Evolutionary conservation across 805 yeast genomes (phyloP).

Genomic region (Starmerella floris): DNA sequence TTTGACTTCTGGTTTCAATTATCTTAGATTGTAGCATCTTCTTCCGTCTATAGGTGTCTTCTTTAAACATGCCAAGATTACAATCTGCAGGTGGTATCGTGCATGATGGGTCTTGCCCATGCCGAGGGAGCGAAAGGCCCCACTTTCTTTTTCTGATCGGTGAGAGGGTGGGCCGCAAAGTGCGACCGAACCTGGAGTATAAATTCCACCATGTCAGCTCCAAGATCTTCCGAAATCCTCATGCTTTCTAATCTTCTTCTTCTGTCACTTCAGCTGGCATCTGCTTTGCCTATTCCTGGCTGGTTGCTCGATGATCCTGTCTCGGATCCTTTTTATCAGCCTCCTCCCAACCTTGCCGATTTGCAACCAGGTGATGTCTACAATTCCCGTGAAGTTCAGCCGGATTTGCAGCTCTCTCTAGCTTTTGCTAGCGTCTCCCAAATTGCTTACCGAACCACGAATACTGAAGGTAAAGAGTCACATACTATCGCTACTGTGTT

Average conservation of each 20-base stretch:
- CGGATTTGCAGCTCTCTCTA: not conserved
- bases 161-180: too few relatives aligned
- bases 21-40: too few relatives aligned
- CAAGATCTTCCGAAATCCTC: too few relatives aligned
- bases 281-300: not conserved
- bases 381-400: conserved; percentile 1
- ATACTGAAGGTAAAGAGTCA: conserved; percentile 8
- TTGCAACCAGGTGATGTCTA: conserved; percentile 11
- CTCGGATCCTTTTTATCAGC: conserved; percentile 15
- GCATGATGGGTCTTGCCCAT: too few relatives aligned
- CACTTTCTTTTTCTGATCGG: too few relatives aligned
- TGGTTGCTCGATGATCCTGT: conserved; percentile 4
- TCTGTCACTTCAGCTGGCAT: not conserved
- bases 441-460: conserved; percentile 12
- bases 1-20: too few relatives aligned
- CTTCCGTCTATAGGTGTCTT: too few relatives aligned
- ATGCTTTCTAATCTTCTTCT: not conserved
- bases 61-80: too few relatives aligned
- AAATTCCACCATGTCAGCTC: too few relatives aligned
- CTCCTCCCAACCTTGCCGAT: conserved; percentile 4
- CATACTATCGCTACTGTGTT: conserved; percentile 17
- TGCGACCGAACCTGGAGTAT: too few relatives aligned
- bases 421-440: conserved; percentile 10
- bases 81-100: too few relatives aligned
- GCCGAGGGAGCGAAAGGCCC: too few relatives aligned